Conservation (phyloP, 805 yeast genomes). For the Candida nanaspora region DNA sequence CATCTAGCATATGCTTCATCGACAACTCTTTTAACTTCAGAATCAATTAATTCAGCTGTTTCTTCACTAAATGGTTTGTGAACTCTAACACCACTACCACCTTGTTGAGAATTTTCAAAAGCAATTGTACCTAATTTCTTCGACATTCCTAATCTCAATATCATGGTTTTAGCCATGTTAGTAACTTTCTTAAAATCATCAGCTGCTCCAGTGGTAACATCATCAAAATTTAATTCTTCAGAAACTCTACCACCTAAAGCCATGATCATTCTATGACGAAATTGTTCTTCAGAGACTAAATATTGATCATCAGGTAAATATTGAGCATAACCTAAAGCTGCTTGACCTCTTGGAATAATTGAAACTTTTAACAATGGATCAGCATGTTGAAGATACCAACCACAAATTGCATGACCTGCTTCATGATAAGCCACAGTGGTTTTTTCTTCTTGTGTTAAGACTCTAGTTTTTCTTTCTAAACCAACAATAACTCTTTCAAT, state of each 20-base stretch:
- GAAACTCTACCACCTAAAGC: conserved; percentile 89
- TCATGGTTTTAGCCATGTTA: conserved; percentile 85
- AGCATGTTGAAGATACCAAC: conserved; percentile 84
- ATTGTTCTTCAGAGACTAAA: conserved; percentile 67
- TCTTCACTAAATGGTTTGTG: conserved; percentile 83
- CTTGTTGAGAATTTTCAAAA: conserved; percentile 62
- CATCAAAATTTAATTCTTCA: conserved; percentile 80
- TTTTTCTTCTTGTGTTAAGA: conserved; percentile 75
- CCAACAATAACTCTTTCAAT: conserved; percentile 94
- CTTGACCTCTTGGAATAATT: conserved; percentile 90
- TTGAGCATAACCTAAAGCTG: conserved; percentile 95
- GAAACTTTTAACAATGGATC: conserved; percentile 92
- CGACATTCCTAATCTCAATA: conserved; percentile 82
- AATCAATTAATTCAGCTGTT: conserved; percentile 75
- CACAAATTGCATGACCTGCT: conserved; percentile 96
- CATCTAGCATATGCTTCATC: conserved; percentile 71
- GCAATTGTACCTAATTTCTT: conserved; percentile 76
- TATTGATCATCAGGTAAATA: conserved; percentile 87
- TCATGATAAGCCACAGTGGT: conserved; percentile 88
- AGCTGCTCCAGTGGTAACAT: conserved; percentile 87
- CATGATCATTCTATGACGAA: conserved; percentile 85
- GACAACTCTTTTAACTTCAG: conserved; percentile 74
- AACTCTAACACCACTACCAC: conserved; percentile 45
- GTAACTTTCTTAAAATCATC: conserved; percentile 93
- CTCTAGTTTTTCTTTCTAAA: conserved; percentile 76